Evolutionary conservation across 2,329 filamentous ascomycete species (phyloP).

Genomic region (Aureobasidium namibiae): DNA sequence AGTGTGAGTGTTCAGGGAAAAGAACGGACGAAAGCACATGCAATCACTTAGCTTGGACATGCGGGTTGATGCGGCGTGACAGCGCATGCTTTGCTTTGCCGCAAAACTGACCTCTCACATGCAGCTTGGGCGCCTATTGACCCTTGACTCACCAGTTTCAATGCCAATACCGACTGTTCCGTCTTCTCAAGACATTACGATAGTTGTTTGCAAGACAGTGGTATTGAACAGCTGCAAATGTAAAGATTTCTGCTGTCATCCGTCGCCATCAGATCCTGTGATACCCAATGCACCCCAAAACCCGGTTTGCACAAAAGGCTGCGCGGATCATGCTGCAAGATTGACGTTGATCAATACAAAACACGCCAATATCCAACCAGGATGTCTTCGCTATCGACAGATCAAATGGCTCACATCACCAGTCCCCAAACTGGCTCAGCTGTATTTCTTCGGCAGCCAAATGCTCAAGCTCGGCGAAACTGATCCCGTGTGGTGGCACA

Average conservation of each 20-base stretch:
- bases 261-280: not conserved
- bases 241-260: not conserved
- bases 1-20: not conserved
- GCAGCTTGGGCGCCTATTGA: not conserved
- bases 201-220: not conserved
- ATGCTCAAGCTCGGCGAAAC: slow-evolving; percentile 25
- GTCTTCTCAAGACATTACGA: not conserved
- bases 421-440: slow-evolving; percentile 22
- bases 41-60: not conserved
- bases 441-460: slow-evolving; percentile 28
- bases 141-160: not conserved
- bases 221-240: not conserved
- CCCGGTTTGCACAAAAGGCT: not conserved
- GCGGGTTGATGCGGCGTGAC: not conserved
- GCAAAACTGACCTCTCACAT: slow-evolving; percentile 3
- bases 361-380: not conserved
- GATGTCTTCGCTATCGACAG: not conserved
- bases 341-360: not conserved
- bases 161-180: not conserved
- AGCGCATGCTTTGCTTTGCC: not conserved
- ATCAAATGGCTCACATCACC: not conserved
- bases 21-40: not conserved
- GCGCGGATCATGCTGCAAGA: not conserved
- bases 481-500: slow-evolving; percentile 19
- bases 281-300: not conserved